Evolutionary conservation across 2,329 filamentous ascomycete genomes (phyloP).

Genomic region (Aspergillus pseudoterreus): DNA sequence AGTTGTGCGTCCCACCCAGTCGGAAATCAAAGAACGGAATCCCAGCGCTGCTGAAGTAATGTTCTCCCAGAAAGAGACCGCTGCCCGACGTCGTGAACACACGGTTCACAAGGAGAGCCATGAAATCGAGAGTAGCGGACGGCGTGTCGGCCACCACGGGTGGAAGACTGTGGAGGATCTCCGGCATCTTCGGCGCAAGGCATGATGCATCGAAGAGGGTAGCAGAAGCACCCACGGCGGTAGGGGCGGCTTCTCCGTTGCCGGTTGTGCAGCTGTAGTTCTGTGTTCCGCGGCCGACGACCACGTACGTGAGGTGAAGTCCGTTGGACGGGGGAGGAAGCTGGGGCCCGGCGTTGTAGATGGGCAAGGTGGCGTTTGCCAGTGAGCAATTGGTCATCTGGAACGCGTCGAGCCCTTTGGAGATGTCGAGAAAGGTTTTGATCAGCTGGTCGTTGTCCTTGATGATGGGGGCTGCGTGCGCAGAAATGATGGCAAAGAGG

Average conservation of each 20-base stretch:
- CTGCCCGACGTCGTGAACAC: constrained; percentile 11
- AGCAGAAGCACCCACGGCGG: constrained; percentile 43
- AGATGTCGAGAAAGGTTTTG: not conserved
- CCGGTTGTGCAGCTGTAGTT: constrained; percentile 47
- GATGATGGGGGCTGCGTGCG: not conserved
- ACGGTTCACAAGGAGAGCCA: constrained; percentile 16
- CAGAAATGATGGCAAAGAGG: not conserved
- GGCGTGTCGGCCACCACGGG: constrained; percentile 17
- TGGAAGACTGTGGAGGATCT: constrained; percentile 27
- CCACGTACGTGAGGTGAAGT: constrained; percentile 41
- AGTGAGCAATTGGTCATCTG: constrained; percentile 20
- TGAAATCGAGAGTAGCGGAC: constrained; percentile 26
- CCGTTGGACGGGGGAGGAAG: constrained; percentile 28
- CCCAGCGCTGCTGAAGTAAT: constrained; percentile 29
- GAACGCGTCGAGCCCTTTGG: not conserved
- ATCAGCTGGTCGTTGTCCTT: not conserved
- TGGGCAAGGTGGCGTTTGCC: constrained; percentile 8
- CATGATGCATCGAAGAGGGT: constrained; percentile 44
- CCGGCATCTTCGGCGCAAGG: constrained; percentile 24
- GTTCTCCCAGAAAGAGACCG: constrained; percentile 32
- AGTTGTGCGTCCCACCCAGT: constrained; percentile 19
- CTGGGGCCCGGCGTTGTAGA: constrained; percentile 15
- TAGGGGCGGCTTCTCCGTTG: constrained; percentile 25
- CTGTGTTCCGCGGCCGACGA: constrained; percentile 48
- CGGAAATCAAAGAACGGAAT: constrained; percentile 33